These are phyloP conservation scores for Geopyxis carbonaria DNA, from an alignment of 495 filamentous ascomycete genomes.

Conservation along the genomic window DNA sequence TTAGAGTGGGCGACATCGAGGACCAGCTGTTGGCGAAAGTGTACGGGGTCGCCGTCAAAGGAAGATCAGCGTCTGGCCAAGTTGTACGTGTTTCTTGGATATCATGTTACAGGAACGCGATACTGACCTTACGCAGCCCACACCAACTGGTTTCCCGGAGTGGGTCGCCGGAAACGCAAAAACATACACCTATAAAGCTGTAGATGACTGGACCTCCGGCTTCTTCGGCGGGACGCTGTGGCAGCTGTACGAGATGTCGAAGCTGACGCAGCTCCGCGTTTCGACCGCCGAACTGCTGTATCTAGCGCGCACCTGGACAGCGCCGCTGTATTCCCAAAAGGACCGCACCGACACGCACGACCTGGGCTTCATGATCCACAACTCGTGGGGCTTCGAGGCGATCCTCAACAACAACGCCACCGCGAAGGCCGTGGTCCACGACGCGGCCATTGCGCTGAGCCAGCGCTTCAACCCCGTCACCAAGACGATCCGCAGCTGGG, in stretches of 20 bases:
- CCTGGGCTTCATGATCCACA: constrained; percentile 32
- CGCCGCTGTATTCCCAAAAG: constrained; percentile 27
- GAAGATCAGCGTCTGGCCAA: too few species aligned
- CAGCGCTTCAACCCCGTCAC: constrained; percentile 26
- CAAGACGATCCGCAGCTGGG: constrained; percentile 29
- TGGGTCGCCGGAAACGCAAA: constrained; percentile 12
- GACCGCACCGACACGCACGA: constrained; percentile 29
- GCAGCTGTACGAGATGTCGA: constrained; percentile 19
- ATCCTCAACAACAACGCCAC: constrained; percentile 26
- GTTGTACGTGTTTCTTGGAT: too few species aligned
- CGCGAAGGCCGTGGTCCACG: constrained; percentile 23
- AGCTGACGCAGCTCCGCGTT: constrained; percentile 10
- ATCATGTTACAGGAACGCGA: too few species aligned
- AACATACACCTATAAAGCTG: constrained; percentile 23
- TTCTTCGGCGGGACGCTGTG: constrained; percentile 30
- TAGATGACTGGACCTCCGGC: constrained; percentile 28
- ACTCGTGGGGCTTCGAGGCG: constrained; percentile 27
- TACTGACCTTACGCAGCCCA: not conserved
- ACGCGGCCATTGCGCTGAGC: constrained; percentile 28
- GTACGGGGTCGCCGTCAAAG: too few species aligned
- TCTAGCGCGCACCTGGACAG: constrained; percentile 28
- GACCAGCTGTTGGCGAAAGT: too few species aligned
- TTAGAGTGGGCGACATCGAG: too few species aligned
- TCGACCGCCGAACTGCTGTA: constrained; percentile 20
- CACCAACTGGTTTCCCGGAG: not conserved